A percentile compares a stretch with the other conserved stretches of the same genome.
Evolutionary conservation across 139 green algal genomes (phyloP).

Genomic region (Microglena sp.): DNA sequence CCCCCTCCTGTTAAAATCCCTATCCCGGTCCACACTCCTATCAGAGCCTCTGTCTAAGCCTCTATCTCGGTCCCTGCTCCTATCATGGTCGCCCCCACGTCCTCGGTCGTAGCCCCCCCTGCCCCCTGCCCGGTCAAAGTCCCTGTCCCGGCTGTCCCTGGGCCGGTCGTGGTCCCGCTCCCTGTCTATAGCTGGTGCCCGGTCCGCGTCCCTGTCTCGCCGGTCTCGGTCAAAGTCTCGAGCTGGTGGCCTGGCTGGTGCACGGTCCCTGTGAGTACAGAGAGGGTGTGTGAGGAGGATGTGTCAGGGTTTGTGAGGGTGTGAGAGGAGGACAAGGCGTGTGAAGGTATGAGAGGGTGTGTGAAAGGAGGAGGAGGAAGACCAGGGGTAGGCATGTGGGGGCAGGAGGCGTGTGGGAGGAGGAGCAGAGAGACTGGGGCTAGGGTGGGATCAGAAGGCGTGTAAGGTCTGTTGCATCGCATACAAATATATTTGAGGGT

Average conservation of each 20-base stretch:
- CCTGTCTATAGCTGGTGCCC: not conserved
- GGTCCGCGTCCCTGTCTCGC: not conserved
- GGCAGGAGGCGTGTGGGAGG: no score
- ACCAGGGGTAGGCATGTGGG: no score
- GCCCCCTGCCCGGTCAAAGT: conserved; percentile 10
- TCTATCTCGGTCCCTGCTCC: conserved; percentile 5
- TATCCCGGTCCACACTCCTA: not conserved
- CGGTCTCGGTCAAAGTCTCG: not conserved
- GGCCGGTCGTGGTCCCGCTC: not conserved
- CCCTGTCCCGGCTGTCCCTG: conserved; percentile 12
- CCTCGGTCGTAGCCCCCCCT: not conserved
- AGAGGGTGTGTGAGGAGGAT: not conserved
- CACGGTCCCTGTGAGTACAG: not conserved
- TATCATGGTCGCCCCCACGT: conserved; percentile 5
- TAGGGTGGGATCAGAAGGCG: no score
- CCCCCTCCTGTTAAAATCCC: not conserved
- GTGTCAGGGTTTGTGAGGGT: not conserved
- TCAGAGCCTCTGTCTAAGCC: conserved; percentile 1
- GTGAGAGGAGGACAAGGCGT: not conserved
- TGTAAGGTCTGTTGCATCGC: no score
- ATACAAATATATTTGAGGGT: no score
- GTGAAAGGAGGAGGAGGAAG: not conserved
- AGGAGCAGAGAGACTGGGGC: no score
- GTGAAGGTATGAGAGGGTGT: not conserved
- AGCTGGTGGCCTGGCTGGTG: not conserved